Conservation (phyloP, 139 green algal species). For the Limnomonas spitsbergensis region DNA sequence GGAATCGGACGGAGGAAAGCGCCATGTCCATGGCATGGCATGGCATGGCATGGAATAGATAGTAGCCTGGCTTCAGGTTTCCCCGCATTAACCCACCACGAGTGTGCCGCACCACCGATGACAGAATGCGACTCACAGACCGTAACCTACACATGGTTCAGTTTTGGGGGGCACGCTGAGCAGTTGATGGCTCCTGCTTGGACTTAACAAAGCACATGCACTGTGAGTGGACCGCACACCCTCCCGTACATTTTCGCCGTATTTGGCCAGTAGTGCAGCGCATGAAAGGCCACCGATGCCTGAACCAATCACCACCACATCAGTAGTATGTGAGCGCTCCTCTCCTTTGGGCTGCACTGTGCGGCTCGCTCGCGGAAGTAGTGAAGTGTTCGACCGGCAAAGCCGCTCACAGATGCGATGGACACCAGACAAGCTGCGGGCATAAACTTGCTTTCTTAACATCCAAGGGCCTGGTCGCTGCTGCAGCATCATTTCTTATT, state of each 20-base stretch:
- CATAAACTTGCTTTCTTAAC: no score
- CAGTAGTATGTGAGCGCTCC: neutral
- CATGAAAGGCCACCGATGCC: constrained; percentile 55
- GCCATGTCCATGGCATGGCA: no score
- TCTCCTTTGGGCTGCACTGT: neutral
- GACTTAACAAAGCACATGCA: no score
- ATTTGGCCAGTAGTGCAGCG: constrained; percentile 78
- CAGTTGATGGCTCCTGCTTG: neutral
- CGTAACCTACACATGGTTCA: constrained; percentile 47
- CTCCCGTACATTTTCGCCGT: constrained; percentile 68
- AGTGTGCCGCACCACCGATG: constrained; percentile 82
- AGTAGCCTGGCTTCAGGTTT: no score
- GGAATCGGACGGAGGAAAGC: no score
- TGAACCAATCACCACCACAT: constrained; percentile 19
- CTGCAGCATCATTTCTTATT: no score
- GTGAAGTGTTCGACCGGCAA: no score
- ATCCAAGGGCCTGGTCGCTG: no score
- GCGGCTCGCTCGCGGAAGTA: no score
- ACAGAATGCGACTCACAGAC: constrained; percentile 80
- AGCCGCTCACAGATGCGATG: no score
- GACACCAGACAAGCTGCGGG: no score
- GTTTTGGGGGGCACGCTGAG: neutral
- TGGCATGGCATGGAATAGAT: no score
- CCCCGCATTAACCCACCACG: constrained; percentile 57
- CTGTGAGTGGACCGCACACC: neutral